phyloP scores from a whole-genome alignment of 441 rosid species.

The Croton setiger region DNA sequence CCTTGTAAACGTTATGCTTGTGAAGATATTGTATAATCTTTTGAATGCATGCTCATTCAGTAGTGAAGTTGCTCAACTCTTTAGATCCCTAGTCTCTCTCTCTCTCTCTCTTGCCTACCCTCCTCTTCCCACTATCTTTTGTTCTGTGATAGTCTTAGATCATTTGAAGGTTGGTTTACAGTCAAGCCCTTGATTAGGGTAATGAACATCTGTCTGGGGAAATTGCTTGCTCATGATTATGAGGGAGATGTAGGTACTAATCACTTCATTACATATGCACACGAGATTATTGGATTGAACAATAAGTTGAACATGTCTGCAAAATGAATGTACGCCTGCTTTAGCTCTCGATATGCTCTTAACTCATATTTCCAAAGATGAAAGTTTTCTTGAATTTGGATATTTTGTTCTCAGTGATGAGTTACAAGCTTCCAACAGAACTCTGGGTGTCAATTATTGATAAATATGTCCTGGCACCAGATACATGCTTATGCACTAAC shows the following conservation, averaged over 20 bases:
- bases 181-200: neutral
- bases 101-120: too few species aligned
- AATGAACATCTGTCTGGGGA: neutral
- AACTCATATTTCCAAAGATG: neutral
- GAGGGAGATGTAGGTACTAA: neutral
- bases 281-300: neutral
- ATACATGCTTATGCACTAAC: neutral
- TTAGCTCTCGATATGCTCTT: neutral
- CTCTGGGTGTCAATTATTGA: neutral
- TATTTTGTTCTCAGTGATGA: neutral
- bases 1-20: neutral
- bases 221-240: neutral
- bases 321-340: slow-evolving; percentile 3
- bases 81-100: neutral
- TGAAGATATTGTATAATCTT: neutral
- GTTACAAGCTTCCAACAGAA: neutral
- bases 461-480: slow-evolving; percentile 16
- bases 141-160: neutral
- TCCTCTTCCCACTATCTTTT: neutral
- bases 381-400: neutral
- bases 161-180: neutral
- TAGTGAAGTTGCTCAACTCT: neutral
- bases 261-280: neutral
- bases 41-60: neutral
- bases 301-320: neutral